Base-by-base conservation (phyloP, 108 stramenopile genomes). In the Nannochloropsis oceanica region DNA sequence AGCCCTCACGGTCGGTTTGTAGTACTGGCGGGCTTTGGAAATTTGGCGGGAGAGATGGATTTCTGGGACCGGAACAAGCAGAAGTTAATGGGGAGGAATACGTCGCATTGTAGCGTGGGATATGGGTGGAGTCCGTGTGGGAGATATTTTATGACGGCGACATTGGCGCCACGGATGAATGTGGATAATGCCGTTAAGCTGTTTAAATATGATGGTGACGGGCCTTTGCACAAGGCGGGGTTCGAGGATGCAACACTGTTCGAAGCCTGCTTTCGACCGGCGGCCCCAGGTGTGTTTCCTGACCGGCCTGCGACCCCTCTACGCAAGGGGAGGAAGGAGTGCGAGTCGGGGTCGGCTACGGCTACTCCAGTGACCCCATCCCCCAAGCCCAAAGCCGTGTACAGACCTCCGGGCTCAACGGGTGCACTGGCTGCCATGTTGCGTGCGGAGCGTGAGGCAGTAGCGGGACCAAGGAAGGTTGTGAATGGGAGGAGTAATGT, bases 151-250 rank as follows among this genome's bases (percentile, higher is more conserved):
- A 42, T 95, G 80, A 94, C 94, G 26, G 93, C 93, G 22, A 98
- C 98, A 13, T 95, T 95, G 8, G 94, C 94, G 46, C 98, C 98
- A 11, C 93, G 97, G 12, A 98, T 98, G 97, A 98, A 98, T 92
- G 98, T 99, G 18, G 97, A 97, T 86, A 98, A 98, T 91, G 95
- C 95, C 43, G 92, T 96, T 8, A 89, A 93, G 83, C 43, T 86
- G 22, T 91, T 91, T 83, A 82, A 84, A 25, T 91, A 91, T 86
- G 89, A 91, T 34, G 91, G 91, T 7, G 86, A 26, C 20, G 91
- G 91, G 25, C 90, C 91, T n/a, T 44, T 91, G 8, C 27, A 59
- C 18, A 24, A 84, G 8, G 24, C 8, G 27, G 42, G 18, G 13
- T 84, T 87, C 25, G 87, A 85, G 26, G 18, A 43, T 20, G 42